Percentiles rank a stretch among this genome's conserved stretches.
Conservation (phyloP, 176 grass and related monocot genomes). For the Alloteropsis semialata region DNA sequence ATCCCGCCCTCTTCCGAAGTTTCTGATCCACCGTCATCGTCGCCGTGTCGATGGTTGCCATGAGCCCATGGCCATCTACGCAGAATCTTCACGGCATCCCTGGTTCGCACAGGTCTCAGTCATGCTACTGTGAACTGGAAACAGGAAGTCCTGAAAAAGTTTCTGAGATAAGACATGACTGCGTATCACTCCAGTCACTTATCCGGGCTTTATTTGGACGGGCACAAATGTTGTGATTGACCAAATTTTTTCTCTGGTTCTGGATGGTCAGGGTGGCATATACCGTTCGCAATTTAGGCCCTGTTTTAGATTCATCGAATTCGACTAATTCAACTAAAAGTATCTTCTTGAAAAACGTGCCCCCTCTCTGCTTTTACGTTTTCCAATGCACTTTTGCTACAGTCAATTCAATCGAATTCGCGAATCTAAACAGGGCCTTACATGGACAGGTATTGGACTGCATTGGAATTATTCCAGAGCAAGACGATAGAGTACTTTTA, state of each 20-base stretch:
- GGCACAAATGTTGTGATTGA: neutral
- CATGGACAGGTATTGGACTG: neutral
- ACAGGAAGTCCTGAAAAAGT: neutral
- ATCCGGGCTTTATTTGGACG: neutral
- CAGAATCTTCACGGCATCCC: conserved; percentile 2
- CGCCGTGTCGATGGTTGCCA: neutral
- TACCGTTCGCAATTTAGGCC: conserved; percentile 19
- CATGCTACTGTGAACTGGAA: neutral
- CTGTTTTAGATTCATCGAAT: no score
- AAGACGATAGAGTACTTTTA: conserved; percentile 18
- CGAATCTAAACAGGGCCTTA: no score
- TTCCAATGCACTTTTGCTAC: no score
- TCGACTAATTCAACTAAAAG: no score
- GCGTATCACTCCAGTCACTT: conserved; percentile 8
- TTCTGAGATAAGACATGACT: neutral
- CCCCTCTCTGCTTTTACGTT: no score
- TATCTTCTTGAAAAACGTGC: no score
- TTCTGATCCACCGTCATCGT: neutral
- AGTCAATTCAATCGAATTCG: no score
- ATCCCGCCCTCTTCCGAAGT: neutral
- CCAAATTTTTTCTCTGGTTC: neutral
- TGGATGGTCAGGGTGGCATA: conserved; percentile 17
- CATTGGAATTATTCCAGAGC: conserved; percentile 29
- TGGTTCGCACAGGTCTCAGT: neutral
- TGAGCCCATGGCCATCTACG: neutral